phyloP scores from a whole-genome alignment of 306 rosid species.

The Rubus parviflorus region DNA sequence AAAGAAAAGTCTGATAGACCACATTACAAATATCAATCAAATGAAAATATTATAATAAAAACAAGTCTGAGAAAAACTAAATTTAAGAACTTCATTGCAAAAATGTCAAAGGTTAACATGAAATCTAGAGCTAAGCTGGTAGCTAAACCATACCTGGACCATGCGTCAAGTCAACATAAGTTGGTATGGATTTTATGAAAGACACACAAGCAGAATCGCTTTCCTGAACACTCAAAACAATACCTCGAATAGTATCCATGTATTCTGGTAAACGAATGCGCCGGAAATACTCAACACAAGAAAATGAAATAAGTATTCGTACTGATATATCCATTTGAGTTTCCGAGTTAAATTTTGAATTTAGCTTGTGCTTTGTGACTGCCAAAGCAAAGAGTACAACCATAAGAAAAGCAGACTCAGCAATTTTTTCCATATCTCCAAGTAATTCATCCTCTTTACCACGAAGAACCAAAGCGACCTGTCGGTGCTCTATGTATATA shows the following conservation, averaged over 20 bases:
- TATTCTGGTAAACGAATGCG: conserved; percentile 88
- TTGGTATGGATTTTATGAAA: conserved; percentile 74
- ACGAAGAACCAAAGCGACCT: conserved; percentile 51
- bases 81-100: background rate
- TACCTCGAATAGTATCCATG: conserved; percentile 81
- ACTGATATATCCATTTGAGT: conserved; percentile 50
- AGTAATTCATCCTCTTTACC: conserved; percentile 54
- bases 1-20: conserved; percentile 36
- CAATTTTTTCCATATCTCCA: conserved; percentile 61
- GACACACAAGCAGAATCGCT: conserved; percentile 62
- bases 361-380: conserved; percentile 71
- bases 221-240: conserved; percentile 71
- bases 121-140: conserved; percentile 4
- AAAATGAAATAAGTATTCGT: conserved; percentile 70
- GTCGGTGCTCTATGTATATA: conserved; percentile 64
- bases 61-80: background rate
- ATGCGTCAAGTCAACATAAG: conserved; percentile 63
- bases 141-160: conserved; percentile 58
- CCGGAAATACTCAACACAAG: conserved; percentile 86
- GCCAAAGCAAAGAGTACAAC: conserved; percentile 80
- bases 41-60: background rate
- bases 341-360: conserved; percentile 50
- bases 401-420: conserved; percentile 90
- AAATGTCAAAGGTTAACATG: background rate
- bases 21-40: conserved; percentile 12